A percentile compares a stretch with the other conserved stretches of the same genome.
Evolutionary conservation across 805 yeast genomes (phyloP).

Genomic region (Spathaspora hagerdaliae): DNA sequence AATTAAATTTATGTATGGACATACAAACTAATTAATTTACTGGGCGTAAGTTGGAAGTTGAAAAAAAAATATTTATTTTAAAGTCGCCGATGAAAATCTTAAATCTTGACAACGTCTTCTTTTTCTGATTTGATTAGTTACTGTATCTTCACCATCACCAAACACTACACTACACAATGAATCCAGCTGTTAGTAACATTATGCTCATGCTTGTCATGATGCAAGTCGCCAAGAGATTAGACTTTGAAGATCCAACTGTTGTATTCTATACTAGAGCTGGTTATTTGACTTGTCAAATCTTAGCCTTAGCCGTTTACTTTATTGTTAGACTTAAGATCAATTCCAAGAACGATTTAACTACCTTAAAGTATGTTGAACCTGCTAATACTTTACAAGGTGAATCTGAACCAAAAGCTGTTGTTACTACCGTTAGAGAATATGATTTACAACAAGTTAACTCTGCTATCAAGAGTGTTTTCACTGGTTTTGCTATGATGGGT

Average conservation of each 20-base stretch:
- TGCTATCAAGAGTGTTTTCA: constrained; percentile 78
- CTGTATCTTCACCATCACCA: neutral
- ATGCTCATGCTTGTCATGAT: constrained; percentile 92
- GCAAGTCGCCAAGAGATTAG: constrained; percentile 87
- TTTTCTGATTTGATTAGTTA: too few species aligned
- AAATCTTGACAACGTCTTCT: too few species aligned
- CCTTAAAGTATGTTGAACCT: constrained; percentile 86
- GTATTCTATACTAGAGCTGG: constrained; percentile 71
- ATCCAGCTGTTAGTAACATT: constrained; percentile 83
- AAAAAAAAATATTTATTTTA: too few species aligned
- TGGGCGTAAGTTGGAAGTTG: too few species aligned
- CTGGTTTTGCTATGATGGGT: constrained; percentile 93
- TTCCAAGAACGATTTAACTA: constrained; percentile 83
- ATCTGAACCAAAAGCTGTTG: constrained; percentile 67
- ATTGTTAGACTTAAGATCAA: constrained; percentile 57
- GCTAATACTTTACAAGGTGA: constrained; percentile 77
- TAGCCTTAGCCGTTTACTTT: constrained; percentile 65
- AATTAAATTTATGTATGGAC: neutral
- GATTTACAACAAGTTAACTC: constrained; percentile 82
- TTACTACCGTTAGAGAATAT: constrained; percentile 92
- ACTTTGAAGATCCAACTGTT: constrained; percentile 78
- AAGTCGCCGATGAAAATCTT: too few species aligned
- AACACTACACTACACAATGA: constrained; percentile 43
- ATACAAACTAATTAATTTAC: neutral
- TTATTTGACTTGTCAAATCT: constrained; percentile 61